phyloP scores from a whole-genome alignment of 805 yeast species.

The Metschnikowia continentalis region DNA sequence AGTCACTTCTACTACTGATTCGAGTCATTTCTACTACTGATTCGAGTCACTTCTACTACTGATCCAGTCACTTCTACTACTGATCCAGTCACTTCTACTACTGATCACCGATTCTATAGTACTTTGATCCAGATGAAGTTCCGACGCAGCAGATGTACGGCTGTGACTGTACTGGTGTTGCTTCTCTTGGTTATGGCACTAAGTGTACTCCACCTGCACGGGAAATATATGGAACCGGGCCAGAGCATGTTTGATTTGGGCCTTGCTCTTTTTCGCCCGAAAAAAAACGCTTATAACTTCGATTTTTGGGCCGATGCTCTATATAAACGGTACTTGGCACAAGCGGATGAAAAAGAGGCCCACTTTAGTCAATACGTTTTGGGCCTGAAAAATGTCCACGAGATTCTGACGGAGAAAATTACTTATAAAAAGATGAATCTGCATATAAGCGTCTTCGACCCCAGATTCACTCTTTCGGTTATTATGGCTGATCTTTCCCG shows the following conservation, averaged over 20 bases:
- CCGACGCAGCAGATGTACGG: conserved; percentile 11
- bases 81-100: too few species aligned
- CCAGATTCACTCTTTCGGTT: conserved; percentile 20
- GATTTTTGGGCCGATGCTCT: conserved; percentile 11
- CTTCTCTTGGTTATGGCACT: conserved; percentile 4
- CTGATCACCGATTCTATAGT: too few species aligned
- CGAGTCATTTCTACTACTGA: too few species aligned
- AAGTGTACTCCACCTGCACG: neutral
- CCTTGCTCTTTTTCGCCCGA: neutral
- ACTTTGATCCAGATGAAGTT: neutral
- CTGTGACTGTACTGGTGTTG: conserved; percentile 1
- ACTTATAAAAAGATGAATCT: neutral
- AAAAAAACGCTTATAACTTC: conserved; percentile 6
- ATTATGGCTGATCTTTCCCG: conserved; percentile 14
- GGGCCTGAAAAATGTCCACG: conserved; percentile 2
- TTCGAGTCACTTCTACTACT: too few species aligned
- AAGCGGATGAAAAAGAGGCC: neutral
- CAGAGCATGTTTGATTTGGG: neutral
- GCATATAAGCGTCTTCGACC: conserved; percentile 15
- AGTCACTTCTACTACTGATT: too few species aligned
- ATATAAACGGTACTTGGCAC: neutral
- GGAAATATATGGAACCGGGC: neutral
- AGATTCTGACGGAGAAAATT: neutral
- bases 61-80: too few species aligned
- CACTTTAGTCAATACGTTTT: neutral